Conservation (phyloP, 805 yeast genomes). For the Kuraishia ogatae region DNA sequence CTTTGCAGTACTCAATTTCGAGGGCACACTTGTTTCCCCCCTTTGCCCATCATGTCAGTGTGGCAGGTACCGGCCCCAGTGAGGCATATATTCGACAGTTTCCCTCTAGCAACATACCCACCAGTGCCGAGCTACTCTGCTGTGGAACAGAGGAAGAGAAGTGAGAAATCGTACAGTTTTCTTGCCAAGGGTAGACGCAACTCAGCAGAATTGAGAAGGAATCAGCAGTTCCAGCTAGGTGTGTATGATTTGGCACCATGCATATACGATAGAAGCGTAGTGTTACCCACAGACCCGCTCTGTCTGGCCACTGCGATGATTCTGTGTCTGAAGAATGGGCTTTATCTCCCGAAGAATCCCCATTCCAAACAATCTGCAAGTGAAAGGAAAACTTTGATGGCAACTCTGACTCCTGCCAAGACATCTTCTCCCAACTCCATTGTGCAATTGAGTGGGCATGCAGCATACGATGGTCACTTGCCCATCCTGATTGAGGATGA, state of each 20-base stretch:
- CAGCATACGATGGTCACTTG: slow-evolving; percentile 38
- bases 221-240: slow-evolving; percentile 38
- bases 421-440: neutral
- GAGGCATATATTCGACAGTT: slow-evolving; percentile 35
- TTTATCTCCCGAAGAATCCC: slow-evolving; percentile 30
- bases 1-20: neutral
- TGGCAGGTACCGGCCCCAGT: slow-evolving; percentile 31
- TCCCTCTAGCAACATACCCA: slow-evolving; percentile 39
- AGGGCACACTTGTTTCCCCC: too few relatives aligned
- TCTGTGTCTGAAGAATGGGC: slow-evolving; percentile 33
- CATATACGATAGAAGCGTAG: slow-evolving; percentile 16
- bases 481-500: slow-evolving; percentile 51
- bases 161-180: slow-evolving; percentile 4
- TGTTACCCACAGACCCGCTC: slow-evolving; percentile 50
- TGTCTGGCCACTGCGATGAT: slow-evolving; percentile 39
- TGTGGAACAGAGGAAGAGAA: slow-evolving; percentile 5
- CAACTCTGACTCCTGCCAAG: slow-evolving; percentile 2
- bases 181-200: slow-evolving; percentile 15
- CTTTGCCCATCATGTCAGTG: neutral
- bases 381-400: neutral
- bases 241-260: slow-evolving; percentile 36
- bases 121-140: slow-evolving; percentile 19
- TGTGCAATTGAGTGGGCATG: slow-evolving; percentile 34
- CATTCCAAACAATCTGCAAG: neutral
- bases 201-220: slow-evolving; percentile 8